Conservation (phyloP, 805 yeast genomes). For the Spathaspora gorwiae region DNA sequence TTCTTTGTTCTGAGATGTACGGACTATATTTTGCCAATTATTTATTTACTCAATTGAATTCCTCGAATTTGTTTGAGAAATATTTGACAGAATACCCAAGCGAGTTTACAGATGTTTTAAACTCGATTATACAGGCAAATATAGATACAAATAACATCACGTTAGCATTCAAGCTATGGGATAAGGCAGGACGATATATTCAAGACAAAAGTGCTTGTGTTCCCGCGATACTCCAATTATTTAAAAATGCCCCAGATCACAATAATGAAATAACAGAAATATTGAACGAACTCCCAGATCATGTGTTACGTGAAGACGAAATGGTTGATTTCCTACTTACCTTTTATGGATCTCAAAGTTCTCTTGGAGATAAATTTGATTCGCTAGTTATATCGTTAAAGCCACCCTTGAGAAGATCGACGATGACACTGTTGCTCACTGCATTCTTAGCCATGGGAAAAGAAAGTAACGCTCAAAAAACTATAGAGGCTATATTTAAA, state of each 20-base stretch:
- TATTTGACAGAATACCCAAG: background rate
- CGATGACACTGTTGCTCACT: slow-evolving; percentile 28
- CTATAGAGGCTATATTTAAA: slow-evolving; percentile 25
- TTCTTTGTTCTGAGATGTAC: slow-evolving; percentile 1
- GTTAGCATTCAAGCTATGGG: background rate
- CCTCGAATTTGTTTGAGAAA: background rate
- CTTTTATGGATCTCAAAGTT: background rate
- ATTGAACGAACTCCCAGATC: background rate
- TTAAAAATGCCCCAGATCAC: background rate
- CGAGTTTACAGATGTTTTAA: background rate
- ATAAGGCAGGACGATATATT: background rate
- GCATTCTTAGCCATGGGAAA: slow-evolving; percentile 24
- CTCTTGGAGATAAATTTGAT: slow-evolving; percentile 12
- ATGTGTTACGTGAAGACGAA: background rate
- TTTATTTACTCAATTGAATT: background rate
- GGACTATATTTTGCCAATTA: slow-evolving; percentile 7
- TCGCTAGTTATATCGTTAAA: slow-evolving; percentile 15
- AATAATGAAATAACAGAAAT: background rate
- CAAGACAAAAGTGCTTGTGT: background rate
- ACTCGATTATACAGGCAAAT: background rate
- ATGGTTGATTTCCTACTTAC: background rate
- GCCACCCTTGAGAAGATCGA: slow-evolving; percentile 30
- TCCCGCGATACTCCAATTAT: background rate
- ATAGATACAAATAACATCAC: background rate
- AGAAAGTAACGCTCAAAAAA: slow-evolving; percentile 24